Base-by-base conservation (phyloP, 2,329 filamentous ascomycete species). In the Piedraia hortae region DNA sequence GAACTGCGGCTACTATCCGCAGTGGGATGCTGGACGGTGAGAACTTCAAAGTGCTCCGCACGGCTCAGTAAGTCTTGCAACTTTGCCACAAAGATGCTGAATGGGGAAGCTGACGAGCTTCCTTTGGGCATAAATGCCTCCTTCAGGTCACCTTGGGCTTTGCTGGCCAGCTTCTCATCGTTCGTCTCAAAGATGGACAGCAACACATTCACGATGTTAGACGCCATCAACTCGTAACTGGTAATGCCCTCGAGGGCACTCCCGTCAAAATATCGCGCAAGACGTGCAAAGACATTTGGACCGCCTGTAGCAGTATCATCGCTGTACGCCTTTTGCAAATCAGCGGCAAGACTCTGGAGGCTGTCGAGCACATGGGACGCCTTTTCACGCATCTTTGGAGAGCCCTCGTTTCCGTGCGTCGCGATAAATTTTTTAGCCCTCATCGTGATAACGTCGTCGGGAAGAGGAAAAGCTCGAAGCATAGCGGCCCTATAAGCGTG, bases 31-130 rank as follows among this genome's bases (percentile, higher is more conserved):
- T 89, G 77, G 24, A 93, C 80, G 5, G 85, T 97, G 29, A 90
- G 63, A 19, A 97, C 82, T 41, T 97, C 85, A 36, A 93, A 97
- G 51, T 93, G 80, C 51, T 97, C 85, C 15, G 82, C 88, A 34
- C 85, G 68, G 52, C 85, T 97, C 25, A 97, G 60, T 26, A 97
- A 53, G 48, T 97, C 85, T 46, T 97, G 85, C 14, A 97, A 55
- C 45, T 97, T 97, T 43, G 80, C 72, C 18, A 90, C 68, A 43
- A 97, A 57, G 23, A 89, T 62, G 37, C 78, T 85, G 44, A 93
- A 90, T 1, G 78, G 69, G 0, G 82, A 90, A 0, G 65, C 58
- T 3, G 74, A 66, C 6, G 69, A 72, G 21, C 71, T 61, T 15
- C 54, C 59, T 19, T 64, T 58, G 12, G 70, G 65, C 78, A 93